These are phyloP conservation scores for Candida tunisiensis DNA, from an alignment of 1,139 yeast species.

Conservation along the genomic window DNA sequence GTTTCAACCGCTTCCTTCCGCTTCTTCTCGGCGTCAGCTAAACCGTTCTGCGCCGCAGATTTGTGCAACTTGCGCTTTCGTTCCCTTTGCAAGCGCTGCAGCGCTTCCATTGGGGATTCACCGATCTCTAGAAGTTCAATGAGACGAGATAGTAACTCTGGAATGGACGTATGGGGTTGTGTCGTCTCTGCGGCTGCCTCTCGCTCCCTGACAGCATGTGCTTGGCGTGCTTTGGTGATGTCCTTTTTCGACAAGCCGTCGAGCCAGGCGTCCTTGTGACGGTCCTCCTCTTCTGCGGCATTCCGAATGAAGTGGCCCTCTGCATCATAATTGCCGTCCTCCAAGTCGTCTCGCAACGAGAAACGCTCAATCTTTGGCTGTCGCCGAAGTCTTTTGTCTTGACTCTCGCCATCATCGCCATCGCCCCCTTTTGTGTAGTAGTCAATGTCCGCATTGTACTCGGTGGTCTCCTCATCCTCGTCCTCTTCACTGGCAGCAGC, in stretches of 20 bases:
- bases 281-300: constrained; percentile 21
- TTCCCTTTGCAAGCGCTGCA: constrained; percentile 10
- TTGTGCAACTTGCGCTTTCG: constrained; percentile 3
- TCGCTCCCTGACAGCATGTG: constrained; percentile 23
- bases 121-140: constrained; percentile 35
- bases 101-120: constrained; percentile 49
- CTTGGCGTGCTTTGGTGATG: constrained; percentile 28
- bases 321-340: constrained; percentile 44
- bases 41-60: constrained; percentile 2
- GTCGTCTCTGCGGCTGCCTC: constrained; percentile 11
- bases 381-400: constrained; percentile 5
- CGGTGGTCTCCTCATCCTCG: constrained; percentile 8
- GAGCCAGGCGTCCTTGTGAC: constrained; percentile 34
- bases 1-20: constrained; percentile 19
- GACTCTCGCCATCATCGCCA: constrained; percentile 3
- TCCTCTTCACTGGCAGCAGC: constrained; percentile 2
- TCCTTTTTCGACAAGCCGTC: constrained; percentile 27
- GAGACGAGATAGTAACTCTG: constrained; percentile 19
- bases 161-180: constrained; percentile 1
- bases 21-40: constrained; percentile 3
- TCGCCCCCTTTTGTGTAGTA: constrained; percentile 9
- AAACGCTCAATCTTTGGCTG: constrained; percentile 46
- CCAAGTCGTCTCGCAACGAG: constrained; percentile 36
- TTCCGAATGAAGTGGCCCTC: constrained; percentile 42
- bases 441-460: constrained; percentile 7